These are phyloP conservation scores for thale cress (Arabidopsis thaliana) DNA, from an alignment of 345 rosid species.

Conservation along the genomic window TAIR10.1 NC_003075.7:17488501-17489000, in stretches of 20 bases:
- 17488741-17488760: slow-evolving; percentile 11
- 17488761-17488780: slow-evolving; percentile 32
- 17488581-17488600: slow-evolving; percentile 93
- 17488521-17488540: slow-evolving; percentile 94
- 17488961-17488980: slow-evolving; percentile 52
- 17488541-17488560: slow-evolving; percentile 91
- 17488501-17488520: slow-evolving; percentile 88
- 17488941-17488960: neutral
- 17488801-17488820: slow-evolving; percentile 83
- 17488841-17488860: slow-evolving; percentile 64
- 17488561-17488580: slow-evolving; percentile 76
- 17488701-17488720: neutral
- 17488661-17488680: slow-evolving; percentile 45
- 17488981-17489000: slow-evolving; percentile 55
- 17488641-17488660: slow-evolving; percentile 72
- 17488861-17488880: slow-evolving; percentile 70
- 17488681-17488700: slow-evolving; percentile 19
- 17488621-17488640: slow-evolving; percentile 84
- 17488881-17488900: neutral
- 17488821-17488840: slow-evolving; percentile 69
- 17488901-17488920: neutral
- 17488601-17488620: slow-evolving; percentile 89
- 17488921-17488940: neutral
- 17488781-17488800: slow-evolving; percentile 64
- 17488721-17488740: neutral